Evolutionary conservation across 164 flowering plant species (phyloP).

Genomic region (Sedum album): DNA sequence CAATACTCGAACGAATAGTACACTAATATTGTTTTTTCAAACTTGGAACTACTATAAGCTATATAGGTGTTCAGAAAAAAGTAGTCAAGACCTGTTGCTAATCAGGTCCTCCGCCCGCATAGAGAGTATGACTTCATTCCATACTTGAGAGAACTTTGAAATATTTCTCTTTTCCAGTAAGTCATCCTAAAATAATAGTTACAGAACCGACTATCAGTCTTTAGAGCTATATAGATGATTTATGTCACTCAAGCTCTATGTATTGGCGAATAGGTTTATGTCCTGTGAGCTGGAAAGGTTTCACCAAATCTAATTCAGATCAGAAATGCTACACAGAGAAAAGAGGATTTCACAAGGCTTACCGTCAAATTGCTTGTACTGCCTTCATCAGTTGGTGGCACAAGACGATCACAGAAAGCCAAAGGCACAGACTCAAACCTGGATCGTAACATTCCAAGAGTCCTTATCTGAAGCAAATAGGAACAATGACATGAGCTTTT

Average conservation of each 20-base stretch:
- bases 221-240: background rate
- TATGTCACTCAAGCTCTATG: background rate
- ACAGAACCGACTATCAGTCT: background rate
- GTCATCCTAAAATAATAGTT: conserved; percentile 33
- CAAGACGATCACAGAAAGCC: conserved; percentile 58
- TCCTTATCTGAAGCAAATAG: conserved; percentile 52
- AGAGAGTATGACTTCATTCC: conserved; percentile 79
- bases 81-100: conserved; percentile 46
- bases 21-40: background rate
- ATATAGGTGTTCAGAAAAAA: conserved; percentile 12
- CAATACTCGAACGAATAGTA: conserved; percentile 7
- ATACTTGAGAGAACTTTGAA: conserved; percentile 80
- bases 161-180: conserved; percentile 34
- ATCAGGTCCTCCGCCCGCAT: conserved; percentile 81
- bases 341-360: conserved; percentile 7
- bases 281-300: background rate
- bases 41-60: background rate
- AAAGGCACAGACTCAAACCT: conserved; percentile 79
- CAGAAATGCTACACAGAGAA: background rate
- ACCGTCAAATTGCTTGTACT: conserved; percentile 25
- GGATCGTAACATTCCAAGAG: conserved; percentile 94
- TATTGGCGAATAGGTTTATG: background rate
- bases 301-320: background rate
- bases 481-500: background rate
- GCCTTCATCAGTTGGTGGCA: conserved; percentile 43